A percentile compares a stretch with the other conserved stretches of the same genome.
Conservation (phyloP, 306 rosid genomes). For the Prunus davidiana region DNA sequence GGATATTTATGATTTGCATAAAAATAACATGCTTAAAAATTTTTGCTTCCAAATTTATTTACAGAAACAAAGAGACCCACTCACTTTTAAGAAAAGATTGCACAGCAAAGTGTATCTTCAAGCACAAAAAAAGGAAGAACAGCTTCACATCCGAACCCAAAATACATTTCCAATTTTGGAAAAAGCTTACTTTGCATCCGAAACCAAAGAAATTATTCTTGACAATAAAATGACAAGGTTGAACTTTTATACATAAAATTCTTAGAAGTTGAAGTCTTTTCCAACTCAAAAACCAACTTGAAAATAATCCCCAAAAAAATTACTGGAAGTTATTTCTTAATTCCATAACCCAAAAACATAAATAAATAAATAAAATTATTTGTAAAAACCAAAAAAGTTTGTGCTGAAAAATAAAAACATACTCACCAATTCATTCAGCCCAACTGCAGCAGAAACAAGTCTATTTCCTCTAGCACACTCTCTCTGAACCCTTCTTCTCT, state of each 20-base stretch:
- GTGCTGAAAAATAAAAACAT: not conserved
- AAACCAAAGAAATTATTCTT: not conserved
- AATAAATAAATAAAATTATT: not conserved
- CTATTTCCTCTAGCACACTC: not conserved
- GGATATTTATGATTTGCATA: not conserved
- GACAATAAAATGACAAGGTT: not conserved
- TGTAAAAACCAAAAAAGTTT: not conserved
- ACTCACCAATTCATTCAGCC: constrained; percentile 26
- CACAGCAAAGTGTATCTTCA: not conserved
- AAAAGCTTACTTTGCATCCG: not conserved
- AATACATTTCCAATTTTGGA: not conserved
- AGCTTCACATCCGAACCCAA: not conserved
- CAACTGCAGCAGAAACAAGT: not conserved
- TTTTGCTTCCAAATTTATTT: not conserved
- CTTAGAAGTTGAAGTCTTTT: not conserved
- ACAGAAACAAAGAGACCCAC: not conserved
- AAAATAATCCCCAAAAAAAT: not conserved
- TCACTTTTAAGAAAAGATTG: constrained; percentile 7
- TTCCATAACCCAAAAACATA: not conserved
- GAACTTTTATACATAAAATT: not conserved
- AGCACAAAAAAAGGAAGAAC: not conserved
- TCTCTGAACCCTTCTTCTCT: constrained; percentile 10
- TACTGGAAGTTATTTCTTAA: not conserved
- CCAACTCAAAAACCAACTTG: constrained; percentile 13
- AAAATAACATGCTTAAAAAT: not conserved